Evolutionary conservation across 202 grass and related monocot genomes (phyloP), one percentile per base, ranked within the genome.

Genomic region (Brachypodium distachyon): DNA sequence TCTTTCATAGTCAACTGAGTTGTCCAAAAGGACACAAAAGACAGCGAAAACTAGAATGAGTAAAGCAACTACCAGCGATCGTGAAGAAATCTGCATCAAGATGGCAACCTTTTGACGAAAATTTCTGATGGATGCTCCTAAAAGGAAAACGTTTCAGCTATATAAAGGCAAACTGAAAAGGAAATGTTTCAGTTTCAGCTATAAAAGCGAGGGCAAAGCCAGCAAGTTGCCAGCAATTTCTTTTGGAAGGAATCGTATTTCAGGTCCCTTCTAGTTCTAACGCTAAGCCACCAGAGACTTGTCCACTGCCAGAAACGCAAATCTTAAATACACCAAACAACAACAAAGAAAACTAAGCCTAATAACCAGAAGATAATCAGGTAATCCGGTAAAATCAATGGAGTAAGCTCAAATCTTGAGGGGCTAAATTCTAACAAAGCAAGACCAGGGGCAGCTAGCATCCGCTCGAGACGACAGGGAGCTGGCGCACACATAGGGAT

Each of bases 321-420:
- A 63, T 46, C 7, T 29, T 4, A 12, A 39, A 60, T 12, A 57
- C 40, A 16, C 38, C 19, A 65, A 7, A 44, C n/a, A 40, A 40
- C 17, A 40, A 12, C 61, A 13, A 4, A 58, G 7, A 29, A 42
- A 58, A 18, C 55, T 13, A 9, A 51, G 14, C 4, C 56, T 43
- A 64, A 55, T 40, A 59, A 16, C 26, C n/a, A 38, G 42, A 43
- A 82, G 67, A 14, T 73, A 83, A 79, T 83, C 75, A 58, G 51
- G 12, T 67, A 87, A 84, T 84, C 81, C 38, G 19, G 21, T 18
- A 25, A 47, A 25, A 32, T 5, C 9, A 12, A 62, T 25, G 17
- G 23, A 33, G 3, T 64, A 16, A 62, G 4, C 70, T 64, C 54
- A 54, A 71, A 76, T 70, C 36, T 39, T n/a, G 18, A 39, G 2